phyloP scores from a whole-genome alignment of 805 yeast species.

The Monosporozyma yasuniensis region DNA sequence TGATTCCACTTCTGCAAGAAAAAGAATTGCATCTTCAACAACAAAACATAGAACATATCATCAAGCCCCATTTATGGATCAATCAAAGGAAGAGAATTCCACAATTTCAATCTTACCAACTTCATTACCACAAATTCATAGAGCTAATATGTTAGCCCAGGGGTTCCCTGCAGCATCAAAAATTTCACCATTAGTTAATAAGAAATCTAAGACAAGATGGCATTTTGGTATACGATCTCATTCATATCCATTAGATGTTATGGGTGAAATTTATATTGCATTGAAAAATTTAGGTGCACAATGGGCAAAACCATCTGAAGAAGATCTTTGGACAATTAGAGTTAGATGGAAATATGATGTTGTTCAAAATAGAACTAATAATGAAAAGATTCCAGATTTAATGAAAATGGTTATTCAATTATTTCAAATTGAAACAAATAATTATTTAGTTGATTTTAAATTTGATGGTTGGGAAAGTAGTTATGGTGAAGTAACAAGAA shows the following conservation, averaged over 20 bases:
- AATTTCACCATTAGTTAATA: conserved; percentile 51
- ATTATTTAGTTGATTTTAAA: conserved; percentile 91
- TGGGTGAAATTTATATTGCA: conserved; percentile 97
- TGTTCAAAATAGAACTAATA: conserved; percentile 20
- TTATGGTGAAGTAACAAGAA: conserved; percentile 27
- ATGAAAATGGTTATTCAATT: conserved; percentile 97
- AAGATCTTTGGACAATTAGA: conserved; percentile 90
- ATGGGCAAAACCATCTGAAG: conserved; percentile 93
- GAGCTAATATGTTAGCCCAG: conserved; percentile 78
- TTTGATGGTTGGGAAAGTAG: conserved; percentile 91
- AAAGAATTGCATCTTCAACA: conserved; percentile 7
- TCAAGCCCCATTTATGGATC: conserved; percentile 27
- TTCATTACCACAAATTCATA: conserved; percentile 86
- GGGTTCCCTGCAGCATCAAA: conserved; percentile 41
- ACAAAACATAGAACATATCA: conserved; percentile 29
- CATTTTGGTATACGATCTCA: conserved; percentile 96
- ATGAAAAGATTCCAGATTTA: conserved; percentile 50
- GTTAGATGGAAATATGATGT: conserved; percentile 84
- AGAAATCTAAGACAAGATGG: conserved; percentile 93
- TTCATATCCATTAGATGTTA: conserved; percentile 93
- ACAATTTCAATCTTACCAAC: conserved; percentile 91
- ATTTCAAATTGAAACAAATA: conserved; percentile 91
- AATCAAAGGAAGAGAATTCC: conserved; percentile 37
- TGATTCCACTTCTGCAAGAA: conserved; percentile 6
- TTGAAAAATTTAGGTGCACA: conserved; percentile 90